Evolutionary conservation across 2,329 filamentous ascomycete genomes (phyloP).

Genomic region (Diplodia intermedia): DNA sequence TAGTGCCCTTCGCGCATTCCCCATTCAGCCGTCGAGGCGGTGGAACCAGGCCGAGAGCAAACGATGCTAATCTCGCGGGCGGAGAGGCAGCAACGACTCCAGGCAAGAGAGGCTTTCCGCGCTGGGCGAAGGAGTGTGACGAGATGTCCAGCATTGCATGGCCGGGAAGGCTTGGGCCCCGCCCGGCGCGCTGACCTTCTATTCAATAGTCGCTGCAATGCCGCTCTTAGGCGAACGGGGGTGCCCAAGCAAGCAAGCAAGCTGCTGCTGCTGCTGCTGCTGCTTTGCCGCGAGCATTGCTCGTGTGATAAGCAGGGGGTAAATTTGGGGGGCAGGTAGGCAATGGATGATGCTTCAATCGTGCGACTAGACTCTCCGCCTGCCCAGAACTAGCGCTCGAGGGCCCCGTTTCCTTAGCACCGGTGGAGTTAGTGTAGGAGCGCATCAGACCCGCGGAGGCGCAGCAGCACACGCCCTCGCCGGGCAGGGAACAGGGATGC

Average conservation of each 20-base stretch:
- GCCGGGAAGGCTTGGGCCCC: constrained; percentile 16
- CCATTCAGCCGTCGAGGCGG: neutral
- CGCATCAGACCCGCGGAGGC: constrained; percentile 11
- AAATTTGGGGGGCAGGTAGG: neutral
- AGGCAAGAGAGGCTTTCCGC: neutral
- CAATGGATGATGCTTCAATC: constrained; percentile 20
- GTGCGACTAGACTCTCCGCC: constrained; percentile 2
- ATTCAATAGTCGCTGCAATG: constrained; percentile 11
- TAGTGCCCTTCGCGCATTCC: neutral
- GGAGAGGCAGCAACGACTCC: too few species aligned
- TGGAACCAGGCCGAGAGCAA: neutral
- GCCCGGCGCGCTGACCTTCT: neutral
- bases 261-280: neutral
- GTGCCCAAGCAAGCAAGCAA: neutral
- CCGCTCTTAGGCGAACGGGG: constrained; percentile 6
- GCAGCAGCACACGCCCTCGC: neutral
- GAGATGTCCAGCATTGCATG: constrained; percentile 25
- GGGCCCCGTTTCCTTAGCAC: neutral
- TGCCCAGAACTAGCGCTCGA: neutral
- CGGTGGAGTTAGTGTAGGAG: neutral
- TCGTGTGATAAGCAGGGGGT: neutral
- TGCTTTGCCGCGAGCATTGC: neutral
- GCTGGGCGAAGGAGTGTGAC: constrained; percentile 26
- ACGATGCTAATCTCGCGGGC: neutral
- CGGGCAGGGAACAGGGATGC: constrained; percentile 11